Evolutionary conservation across 345 rosid genomes (phyloP).

Genomic region (Dimocarpus longan): DNA sequence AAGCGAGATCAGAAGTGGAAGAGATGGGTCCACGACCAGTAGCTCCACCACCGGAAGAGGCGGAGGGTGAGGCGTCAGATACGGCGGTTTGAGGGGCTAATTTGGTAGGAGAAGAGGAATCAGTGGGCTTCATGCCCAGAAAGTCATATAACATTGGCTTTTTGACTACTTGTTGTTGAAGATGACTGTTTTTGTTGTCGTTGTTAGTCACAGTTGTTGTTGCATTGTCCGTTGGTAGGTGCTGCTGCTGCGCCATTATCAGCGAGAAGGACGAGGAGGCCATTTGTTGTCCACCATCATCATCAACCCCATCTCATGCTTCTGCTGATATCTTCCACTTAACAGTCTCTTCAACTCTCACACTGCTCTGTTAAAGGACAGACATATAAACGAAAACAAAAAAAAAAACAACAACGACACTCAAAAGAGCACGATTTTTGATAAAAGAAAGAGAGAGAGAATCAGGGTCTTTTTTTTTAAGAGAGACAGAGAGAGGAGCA

Average conservation of each 20-base stretch:
- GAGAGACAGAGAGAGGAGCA: conserved; percentile 22
- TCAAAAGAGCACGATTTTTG: conserved; percentile 32
- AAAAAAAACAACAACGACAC: too few species aligned
- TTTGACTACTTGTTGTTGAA: conserved; percentile 32
- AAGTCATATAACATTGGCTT: conserved; percentile 87
- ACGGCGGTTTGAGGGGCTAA: conserved; percentile 38
- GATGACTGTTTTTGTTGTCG: conserved; percentile 26
- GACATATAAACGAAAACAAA: too few species aligned
- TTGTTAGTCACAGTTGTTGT: conserved; percentile 25
- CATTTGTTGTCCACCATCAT: conserved; percentile 36
- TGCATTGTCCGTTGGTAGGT: conserved; percentile 31
- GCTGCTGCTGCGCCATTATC: conserved; percentile 47
- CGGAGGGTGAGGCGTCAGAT: conserved; percentile 46
- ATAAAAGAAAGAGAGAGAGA: conserved; percentile 21
- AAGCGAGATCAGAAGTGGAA: conserved; percentile 84
- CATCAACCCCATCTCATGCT: conserved; percentile 31
- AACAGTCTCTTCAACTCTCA: conserved; percentile 10
- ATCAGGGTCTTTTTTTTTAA: conserved; percentile 5
- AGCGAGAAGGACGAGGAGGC: conserved; percentile 24
- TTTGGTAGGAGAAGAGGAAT: conserved; percentile 36
- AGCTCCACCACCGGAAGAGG: conserved; percentile 55
- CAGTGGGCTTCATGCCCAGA: conserved; percentile 63
- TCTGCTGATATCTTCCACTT: conserved; percentile 27
- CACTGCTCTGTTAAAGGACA: too few species aligned
- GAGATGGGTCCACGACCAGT: conserved; percentile 57